These are phyloP conservation scores for Colletotrichum lupini DNA, from an alignment of 2,329 filamentous ascomycete species.

Conservation along the genomic window DNA sequence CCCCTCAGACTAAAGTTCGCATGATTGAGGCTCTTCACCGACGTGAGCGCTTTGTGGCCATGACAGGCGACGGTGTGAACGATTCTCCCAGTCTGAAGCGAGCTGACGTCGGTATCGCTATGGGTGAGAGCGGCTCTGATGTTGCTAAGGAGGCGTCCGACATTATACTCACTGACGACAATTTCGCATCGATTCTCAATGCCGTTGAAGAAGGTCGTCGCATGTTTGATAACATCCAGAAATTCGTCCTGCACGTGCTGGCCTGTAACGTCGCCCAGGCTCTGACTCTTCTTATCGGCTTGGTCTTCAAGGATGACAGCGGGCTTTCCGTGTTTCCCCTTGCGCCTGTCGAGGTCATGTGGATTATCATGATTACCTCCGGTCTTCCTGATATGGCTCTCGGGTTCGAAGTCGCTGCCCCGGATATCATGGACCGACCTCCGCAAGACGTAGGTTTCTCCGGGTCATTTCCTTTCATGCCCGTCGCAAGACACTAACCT, in stretches of 20 bases:
- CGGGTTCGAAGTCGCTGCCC: conserved; percentile 75
- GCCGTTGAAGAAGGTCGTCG: conserved; percentile 77
- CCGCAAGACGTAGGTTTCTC: conserved; percentile 67
- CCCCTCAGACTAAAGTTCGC: conserved; percentile 74
- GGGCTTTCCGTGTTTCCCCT: conserved; percentile 77
- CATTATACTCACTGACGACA: conserved; percentile 79
- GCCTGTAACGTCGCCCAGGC: conserved; percentile 78
- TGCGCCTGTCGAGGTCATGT: conserved; percentile 79
- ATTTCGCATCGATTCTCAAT: conserved; percentile 77
- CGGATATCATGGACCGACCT: conserved; percentile 76
- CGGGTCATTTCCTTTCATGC: not conserved
- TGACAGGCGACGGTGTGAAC: conserved; percentile 80
- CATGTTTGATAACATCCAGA: conserved; percentile 80
- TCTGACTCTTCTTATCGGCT: conserved; percentile 73
- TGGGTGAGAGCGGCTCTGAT: conserved; percentile 76
- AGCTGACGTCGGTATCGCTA: conserved; percentile 78
- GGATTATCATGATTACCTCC: conserved; percentile 84
- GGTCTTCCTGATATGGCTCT: conserved; percentile 81
- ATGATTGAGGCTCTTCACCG: conserved; percentile 79
- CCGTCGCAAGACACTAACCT: not conserved
- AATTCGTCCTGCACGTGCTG: conserved; percentile 75
- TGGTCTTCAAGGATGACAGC: conserved; percentile 74
- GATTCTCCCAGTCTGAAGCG: conserved; percentile 75
- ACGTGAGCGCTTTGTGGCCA: conserved; percentile 72
- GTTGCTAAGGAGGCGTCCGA: conserved; percentile 76